Percentiles rank a stretch among this genome's conserved stretches.
Conservation (phyloP, 805 yeast genomes). For the Candida rishiriensis region DNA sequence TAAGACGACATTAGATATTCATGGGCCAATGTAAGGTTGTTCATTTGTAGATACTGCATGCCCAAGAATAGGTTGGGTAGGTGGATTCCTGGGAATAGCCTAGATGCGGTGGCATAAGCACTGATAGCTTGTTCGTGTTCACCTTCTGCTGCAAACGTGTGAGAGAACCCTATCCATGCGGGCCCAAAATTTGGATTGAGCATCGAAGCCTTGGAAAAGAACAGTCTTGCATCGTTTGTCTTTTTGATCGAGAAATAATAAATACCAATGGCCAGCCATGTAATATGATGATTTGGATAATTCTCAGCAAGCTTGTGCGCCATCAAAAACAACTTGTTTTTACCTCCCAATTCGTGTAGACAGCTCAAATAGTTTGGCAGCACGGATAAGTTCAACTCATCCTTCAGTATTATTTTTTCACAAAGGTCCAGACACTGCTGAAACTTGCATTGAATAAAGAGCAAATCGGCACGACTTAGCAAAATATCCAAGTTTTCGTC, state of each 20-base stretch:
- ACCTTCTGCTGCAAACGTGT: slow-evolving; percentile 96
- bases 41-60: slow-evolving; percentile 92
- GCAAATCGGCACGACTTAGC: slow-evolving; percentile 61
- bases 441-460: slow-evolving; percentile 73
- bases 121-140: slow-evolving; percentile 98
- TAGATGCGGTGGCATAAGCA: slow-evolving; percentile 93
- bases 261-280: slow-evolving; percentile 92
- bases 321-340: slow-evolving; percentile 70
- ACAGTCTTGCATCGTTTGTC: slow-evolving; percentile 77
- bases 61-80: slow-evolving; percentile 87
- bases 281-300: slow-evolving; percentile 73
- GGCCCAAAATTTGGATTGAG: slow-evolving; percentile 86
- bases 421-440: slow-evolving; percentile 72
- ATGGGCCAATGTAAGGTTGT: slow-evolving; percentile 74
- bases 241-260: slow-evolving; percentile 76
- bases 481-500: slow-evolving; percentile 67
- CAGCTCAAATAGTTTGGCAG: slow-evolving; percentile 81
- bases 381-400: slow-evolving; percentile 66
- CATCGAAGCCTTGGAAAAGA: slow-evolving; percentile 83
- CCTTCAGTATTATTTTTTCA: slow-evolving; percentile 53
- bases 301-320: slow-evolving; percentile 84
- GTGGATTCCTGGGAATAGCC: slow-evolving; percentile 88
- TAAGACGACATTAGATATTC: slow-evolving; percentile 77
- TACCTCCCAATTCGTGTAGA: slow-evolving; percentile 77
- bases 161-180: slow-evolving; percentile 98